A percentile compares a stretch with the other conserved stretches of the same genome.
Conservation (phyloP, 2,329 filamentous ascomycete genomes). For the Neoarthrinium moseri region DNA sequence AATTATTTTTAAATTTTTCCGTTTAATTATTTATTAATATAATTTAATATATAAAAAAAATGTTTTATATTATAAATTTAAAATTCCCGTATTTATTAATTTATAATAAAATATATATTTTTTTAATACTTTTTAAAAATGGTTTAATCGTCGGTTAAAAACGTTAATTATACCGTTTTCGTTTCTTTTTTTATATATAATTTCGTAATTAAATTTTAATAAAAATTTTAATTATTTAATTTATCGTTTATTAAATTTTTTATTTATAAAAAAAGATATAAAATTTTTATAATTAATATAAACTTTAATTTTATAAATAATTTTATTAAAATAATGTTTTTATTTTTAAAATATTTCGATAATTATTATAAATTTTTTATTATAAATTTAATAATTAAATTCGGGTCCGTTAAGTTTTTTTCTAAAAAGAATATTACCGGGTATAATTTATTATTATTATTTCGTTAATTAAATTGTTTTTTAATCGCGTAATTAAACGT, state of each 20-base stretch:
- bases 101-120: background rate
- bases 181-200: slow-evolving; percentile 1
- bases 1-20: background rate
- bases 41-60: background rate
- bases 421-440: slow-evolving; percentile 12
- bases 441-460: slow-evolving; percentile 8
- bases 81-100: no score
- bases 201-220: no score
- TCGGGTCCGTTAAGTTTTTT: slow-evolving; percentile 18
- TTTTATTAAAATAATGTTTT: slow-evolving; percentile 17
- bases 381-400: slow-evolving; percentile 22
- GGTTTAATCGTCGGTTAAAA: background rate
- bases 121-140: background rate
- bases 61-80: background rate
- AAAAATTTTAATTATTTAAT: slow-evolving; percentile 11
- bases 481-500: background rate
- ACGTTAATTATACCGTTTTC: background rate
- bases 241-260: slow-evolving; percentile 10
- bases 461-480: slow-evolving; percentile 5
- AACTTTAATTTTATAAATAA: slow-evolving; percentile 15
- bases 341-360: slow-evolving; percentile 23
- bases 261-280: slow-evolving; percentile 9
- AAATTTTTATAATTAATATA: slow-evolving; percentile 22
- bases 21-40: background rate
- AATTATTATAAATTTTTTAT: slow-evolving; percentile 22